Percentiles rank a stretch among this genome's conserved stretches.
Evolutionary conservation across 805 yeast species (phyloP).

Genomic region (Lipomyces starkeyi): DNA sequence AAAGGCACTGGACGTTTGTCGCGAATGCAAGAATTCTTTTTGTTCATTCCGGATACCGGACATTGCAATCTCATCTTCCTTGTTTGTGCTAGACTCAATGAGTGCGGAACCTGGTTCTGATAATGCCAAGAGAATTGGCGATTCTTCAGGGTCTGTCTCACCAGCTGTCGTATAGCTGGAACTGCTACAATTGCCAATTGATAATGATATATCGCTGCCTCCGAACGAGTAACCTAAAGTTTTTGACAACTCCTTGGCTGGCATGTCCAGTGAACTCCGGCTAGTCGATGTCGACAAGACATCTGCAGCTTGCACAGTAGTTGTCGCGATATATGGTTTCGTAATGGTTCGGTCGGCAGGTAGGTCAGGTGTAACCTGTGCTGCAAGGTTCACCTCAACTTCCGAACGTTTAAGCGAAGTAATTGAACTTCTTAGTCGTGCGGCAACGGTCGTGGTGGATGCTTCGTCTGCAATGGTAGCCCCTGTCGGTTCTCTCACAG

Average conservation of each 20-base stretch:
- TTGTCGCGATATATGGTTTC: background rate
- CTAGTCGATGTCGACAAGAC: background rate
- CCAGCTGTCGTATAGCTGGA: background rate
- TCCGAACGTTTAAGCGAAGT: background rate
- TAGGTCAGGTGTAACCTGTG: background rate
- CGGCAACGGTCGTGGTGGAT: background rate
- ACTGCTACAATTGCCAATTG: background rate
- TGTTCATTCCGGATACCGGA: background rate
- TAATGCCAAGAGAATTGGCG: background rate
- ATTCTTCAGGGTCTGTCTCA: background rate
- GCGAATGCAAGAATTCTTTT: background rate
- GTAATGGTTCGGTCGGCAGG: background rate
- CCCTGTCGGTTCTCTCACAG: background rate
- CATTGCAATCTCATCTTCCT: background rate
- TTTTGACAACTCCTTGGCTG: background rate
- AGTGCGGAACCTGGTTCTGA: background rate
- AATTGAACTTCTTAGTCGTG: background rate
- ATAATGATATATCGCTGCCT: background rate
- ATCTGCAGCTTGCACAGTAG: background rate
- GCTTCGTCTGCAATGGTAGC: background rate
- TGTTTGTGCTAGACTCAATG: background rate
- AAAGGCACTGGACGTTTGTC: constrained; percentile 20
- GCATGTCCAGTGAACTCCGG: background rate
- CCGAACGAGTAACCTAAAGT: background rate
- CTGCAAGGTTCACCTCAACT: background rate